Evolutionary conservation across 208 protist species (phyloP).

Genomic region (Acanthamoeba royreba): DNA sequence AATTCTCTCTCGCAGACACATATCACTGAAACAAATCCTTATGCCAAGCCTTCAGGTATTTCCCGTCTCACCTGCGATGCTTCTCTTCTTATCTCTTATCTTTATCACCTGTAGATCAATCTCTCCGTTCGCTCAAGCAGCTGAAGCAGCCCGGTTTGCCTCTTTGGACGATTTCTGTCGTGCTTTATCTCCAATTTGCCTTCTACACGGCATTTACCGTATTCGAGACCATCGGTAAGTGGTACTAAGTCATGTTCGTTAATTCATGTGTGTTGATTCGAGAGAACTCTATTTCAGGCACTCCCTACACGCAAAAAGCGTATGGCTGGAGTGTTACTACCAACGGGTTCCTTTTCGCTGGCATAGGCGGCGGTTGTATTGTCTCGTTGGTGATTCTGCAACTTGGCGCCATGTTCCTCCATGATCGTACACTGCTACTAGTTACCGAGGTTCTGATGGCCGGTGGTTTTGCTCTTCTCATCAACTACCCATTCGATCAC

Average conservation of each 20-base stretch:
- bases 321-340: conserved; percentile 1
- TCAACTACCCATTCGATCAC: neutral
- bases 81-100: neutral
- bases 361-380: conserved; percentile 24
- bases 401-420: neutral
- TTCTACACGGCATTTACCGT: conserved; percentile 41
- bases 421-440: neutral
- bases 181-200: conserved; percentile 38
- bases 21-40: conserved; percentile 3
- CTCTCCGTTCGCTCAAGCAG: neutral
- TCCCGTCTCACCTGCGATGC: neutral
- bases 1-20: neutral
- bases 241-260: neutral
- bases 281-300: too few relatives aligned
- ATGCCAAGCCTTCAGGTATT: neutral
- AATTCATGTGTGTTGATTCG: neutral
- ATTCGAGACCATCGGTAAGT: conserved; percentile 42
- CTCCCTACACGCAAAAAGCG: conserved; percentile 27
- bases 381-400: conserved; percentile 29
- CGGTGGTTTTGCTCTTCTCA: neutral
- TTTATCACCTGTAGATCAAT: neutral
- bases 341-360: conserved; percentile 45
- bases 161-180: neutral
- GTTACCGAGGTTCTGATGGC: neutral
- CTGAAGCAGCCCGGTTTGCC: neutral